Base-by-base conservation (phyloP, 2,329 filamentous ascomycete species). In the Grosmannia huntii region DNA sequence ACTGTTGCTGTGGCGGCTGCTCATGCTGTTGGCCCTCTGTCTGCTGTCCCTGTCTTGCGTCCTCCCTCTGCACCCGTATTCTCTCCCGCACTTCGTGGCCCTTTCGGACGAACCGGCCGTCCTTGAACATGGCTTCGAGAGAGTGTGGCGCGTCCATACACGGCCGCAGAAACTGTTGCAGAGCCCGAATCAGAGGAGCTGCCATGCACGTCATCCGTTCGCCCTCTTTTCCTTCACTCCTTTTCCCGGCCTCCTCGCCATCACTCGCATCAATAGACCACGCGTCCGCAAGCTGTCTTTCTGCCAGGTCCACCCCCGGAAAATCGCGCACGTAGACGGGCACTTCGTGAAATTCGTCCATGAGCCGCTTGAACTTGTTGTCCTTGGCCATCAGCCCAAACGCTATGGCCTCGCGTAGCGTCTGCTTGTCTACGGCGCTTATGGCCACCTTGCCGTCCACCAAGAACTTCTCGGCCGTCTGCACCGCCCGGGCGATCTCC, bases 341-440 rank as follows among this genome's bases (percentile, higher is more conserved):
- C 59, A 96, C 78, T 67, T 96, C 89, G 64, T 92, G 88, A 25
- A 83, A 84, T 28, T 74, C 71, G 59, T 85, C 87, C 65, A 90
- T 83, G 0, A 83, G 75, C 27, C 75, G 75, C 76, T 89, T 91
- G 31, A 86, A 77, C 7, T 70, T 64, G 60, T 86, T 91, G 0
- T 66, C 63, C 0, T 84, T 66, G 0, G 87, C 83, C 4, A 74
- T 64, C 49, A 82, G 76, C 1, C 88, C 86, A 56, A 86, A 77
- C 0, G 70, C 65, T n/a, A 95, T 83, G 4, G 87, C 88, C 55
- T 85, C 73, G 1, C 70, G 68, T 1, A 96, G 74, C 2, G 86
- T 70, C 0, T 65, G 62, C 31, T 79, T 75, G 65, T 96, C 91
- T 25, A 81, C 76, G 0, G 69, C 57, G 0, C 76, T 77, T 59